phyloP scores from a whole-genome alignment of 1,284 basidiomycete species.

The Cutaneotrichosporon mucoides region DNA sequence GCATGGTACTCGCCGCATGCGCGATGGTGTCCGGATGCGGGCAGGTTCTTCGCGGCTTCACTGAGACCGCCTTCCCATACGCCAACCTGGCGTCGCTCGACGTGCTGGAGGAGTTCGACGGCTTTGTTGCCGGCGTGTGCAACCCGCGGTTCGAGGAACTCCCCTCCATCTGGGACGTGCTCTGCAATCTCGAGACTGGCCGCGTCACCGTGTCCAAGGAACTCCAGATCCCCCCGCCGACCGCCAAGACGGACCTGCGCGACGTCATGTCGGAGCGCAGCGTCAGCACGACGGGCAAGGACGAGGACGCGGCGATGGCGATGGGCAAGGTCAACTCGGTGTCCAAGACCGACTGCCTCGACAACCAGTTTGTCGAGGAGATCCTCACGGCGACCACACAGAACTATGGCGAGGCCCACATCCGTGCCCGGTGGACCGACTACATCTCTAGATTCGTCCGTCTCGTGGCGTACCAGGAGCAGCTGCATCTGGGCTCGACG shows the following conservation, averaged over 20 bases:
- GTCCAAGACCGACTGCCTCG: conserved; percentile 63
- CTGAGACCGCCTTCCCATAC: conserved; percentile 87
- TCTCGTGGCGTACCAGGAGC: conserved; percentile 72
- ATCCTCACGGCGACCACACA: conserved; percentile 64
- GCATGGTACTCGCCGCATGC: conserved; percentile 87
- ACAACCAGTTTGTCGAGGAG: conserved; percentile 89
- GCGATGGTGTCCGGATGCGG: conserved; percentile 88
- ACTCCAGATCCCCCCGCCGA: conserved; percentile 15
- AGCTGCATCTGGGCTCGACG: conserved; percentile 62
- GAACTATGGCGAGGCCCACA: conserved; percentile 71
- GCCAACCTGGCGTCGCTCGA: conserved; percentile 83
- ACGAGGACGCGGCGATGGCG: conserved; percentile 9
- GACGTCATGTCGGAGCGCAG: conserved; percentile 27
- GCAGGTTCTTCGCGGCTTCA: conserved; percentile 73
- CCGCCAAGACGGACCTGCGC: not conserved
- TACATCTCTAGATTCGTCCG: conserved; percentile 70
- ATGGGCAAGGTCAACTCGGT: conserved; percentile 17
- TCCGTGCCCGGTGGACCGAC: conserved; percentile 73
- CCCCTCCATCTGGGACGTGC: conserved; percentile 77
- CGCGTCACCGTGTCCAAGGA: conserved; percentile 74
- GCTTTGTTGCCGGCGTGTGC: conserved; percentile 91
- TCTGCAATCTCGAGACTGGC: conserved; percentile 83
- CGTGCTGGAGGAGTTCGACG: conserved; percentile 79
- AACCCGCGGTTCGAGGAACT: conserved; percentile 91
- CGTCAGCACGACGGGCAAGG: conserved; percentile 21